Conservation (phyloP, 768 basidiomycete genomes). For the Mycena venus region DNA sequence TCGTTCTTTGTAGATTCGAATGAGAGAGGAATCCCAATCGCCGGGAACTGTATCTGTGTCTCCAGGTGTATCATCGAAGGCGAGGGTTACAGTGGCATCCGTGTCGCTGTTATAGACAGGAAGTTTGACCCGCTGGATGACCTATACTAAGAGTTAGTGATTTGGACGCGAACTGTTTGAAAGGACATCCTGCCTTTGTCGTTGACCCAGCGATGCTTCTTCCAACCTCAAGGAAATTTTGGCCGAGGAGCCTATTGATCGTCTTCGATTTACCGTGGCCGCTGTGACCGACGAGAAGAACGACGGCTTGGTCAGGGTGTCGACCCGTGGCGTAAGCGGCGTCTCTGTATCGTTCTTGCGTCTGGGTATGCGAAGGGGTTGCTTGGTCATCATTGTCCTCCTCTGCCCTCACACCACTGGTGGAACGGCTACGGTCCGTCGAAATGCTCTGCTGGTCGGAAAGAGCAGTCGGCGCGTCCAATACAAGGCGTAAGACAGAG, state of each 20-base stretch:
- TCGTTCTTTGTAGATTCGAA: neutral
- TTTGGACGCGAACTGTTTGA: neutral
- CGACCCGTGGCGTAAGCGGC: no score
- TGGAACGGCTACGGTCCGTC: neutral
- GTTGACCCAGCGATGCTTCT: neutral
- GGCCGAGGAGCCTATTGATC: no score
- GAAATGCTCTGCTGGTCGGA: neutral
- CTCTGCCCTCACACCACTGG: neutral
- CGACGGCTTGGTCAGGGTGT: no score
- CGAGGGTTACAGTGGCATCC: neutral
- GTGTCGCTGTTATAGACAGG: neutral
- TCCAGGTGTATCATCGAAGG: slow-evolving; percentile 5
- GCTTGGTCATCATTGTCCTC: no score
- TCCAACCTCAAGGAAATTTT: neutral
- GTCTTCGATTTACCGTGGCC: no score
- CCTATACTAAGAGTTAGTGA: neutral
- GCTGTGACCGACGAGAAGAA: no score
- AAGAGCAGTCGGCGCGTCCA: neutral
- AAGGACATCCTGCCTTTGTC: neutral
- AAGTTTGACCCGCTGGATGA: neutral
- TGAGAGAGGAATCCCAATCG: neutral
- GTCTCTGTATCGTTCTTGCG: no score
- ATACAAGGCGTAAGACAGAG: neutral
- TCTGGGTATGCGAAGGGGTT: no score
- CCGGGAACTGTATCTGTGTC: neutral